These are phyloP conservation scores for Tuber melanosporum DNA, from an alignment of 495 filamentous ascomycete species.

Conservation along the genomic window DNA sequence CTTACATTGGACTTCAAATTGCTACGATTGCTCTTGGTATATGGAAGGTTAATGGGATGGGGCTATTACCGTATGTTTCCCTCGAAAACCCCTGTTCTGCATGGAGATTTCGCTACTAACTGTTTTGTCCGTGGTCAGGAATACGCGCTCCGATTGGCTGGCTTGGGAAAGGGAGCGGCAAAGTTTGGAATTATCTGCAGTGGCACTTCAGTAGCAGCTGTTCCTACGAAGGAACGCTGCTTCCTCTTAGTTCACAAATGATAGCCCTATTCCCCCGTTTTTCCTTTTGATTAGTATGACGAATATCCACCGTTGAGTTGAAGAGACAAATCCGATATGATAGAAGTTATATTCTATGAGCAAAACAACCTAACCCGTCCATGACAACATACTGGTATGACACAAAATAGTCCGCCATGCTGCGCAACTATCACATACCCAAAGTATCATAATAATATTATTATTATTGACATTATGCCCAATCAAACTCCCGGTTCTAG, in stretches of 20 bases:
- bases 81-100: neutral
- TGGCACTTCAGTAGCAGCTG: constrained; percentile 46
- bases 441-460: too few species aligned
- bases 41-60: constrained; percentile 98
- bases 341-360: neutral
- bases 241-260: neutral
- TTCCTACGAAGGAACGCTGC: neutral
- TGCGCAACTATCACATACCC: neutral
- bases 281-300: constrained; percentile 1
- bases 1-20: constrained; percentile 82
- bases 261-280: neutral
- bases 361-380: neutral
- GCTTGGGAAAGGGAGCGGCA: constrained; percentile 83
- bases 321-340: neutral
- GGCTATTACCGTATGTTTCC: constrained; percentile 72
- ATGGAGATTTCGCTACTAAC: constrained; percentile 32
- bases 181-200: constrained; percentile 63
- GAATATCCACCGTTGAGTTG: constrained; percentile 1
- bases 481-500: neutral
- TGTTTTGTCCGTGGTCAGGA: constrained; percentile 50
- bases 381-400: neutral
- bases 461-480: neutral
- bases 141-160: constrained; percentile 89
- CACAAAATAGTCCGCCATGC: neutral
- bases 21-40: constrained; percentile 74